Evolutionary conservation across 805 yeast genomes (phyloP).

Genomic region (Pichia phayaonensis): DNA sequence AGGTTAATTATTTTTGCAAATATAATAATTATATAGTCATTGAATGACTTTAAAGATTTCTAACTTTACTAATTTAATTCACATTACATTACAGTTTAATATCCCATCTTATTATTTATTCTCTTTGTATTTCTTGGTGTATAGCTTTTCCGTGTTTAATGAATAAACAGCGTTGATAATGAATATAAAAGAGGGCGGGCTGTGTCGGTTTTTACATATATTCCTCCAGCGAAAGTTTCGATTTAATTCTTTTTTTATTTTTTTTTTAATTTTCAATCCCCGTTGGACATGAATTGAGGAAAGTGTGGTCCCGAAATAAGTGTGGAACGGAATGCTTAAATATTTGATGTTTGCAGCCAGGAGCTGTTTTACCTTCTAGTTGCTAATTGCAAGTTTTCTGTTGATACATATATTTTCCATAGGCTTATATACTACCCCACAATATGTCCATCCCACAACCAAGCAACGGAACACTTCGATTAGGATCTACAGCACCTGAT

Average conservation of each 20-base stretch:
- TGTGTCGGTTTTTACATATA: no score
- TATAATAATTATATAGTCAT: conserved; percentile 1
- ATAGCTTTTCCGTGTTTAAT: conserved; percentile 31
- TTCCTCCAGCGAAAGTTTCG: no score
- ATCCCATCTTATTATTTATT: conserved; percentile 8
- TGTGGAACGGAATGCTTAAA: background rate
- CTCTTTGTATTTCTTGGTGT: conserved; percentile 12
- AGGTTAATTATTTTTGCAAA: background rate
- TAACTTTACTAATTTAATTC: background rate
- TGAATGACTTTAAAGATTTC: conserved; percentile 1
- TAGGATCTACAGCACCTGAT: conserved; percentile 65
- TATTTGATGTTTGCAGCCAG: no score
- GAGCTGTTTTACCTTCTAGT: background rate
- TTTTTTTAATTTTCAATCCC: background rate
- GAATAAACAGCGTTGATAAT: conserved; percentile 30
- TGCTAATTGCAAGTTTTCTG: background rate
- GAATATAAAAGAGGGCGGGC: no score
- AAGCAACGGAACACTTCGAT: conserved; percentile 32
- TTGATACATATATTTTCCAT: no score
- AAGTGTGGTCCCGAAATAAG: background rate
- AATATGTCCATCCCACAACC: conserved; percentile 36
- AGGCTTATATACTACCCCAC: background rate
- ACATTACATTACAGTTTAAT: background rate
- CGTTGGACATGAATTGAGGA: background rate
- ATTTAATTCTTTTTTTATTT: no score